These are phyloP conservation scores for Hymenotorrendiella dingleyae DNA, from an alignment of 2,329 filamentous ascomycete species.

Conservation along the genomic window DNA sequence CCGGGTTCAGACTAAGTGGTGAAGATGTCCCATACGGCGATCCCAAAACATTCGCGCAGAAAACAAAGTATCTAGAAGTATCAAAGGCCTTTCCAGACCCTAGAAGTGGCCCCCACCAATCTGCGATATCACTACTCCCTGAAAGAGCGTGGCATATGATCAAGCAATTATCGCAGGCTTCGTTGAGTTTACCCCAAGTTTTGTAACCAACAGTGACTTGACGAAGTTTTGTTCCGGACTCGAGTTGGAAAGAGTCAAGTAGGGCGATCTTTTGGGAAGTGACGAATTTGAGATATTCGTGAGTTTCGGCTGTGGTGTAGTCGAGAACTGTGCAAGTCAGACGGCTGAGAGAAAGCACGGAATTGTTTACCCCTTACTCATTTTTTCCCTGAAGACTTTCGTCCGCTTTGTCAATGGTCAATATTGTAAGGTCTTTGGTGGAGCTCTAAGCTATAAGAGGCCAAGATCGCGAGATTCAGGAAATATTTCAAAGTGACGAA, in stretches of 20 bases:
- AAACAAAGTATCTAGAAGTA: conserved; percentile 70
- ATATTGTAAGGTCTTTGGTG: no score
- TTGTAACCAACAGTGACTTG: conserved; percentile 68
- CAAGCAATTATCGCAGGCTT: conserved; percentile 55
- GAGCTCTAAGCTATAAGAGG: no score
- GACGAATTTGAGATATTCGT: conserved; percentile 1
- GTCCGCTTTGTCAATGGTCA: no score
- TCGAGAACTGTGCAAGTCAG: not conserved
- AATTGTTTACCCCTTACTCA: no score
- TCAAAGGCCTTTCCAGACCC: conserved; percentile 45
- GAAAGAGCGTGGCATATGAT: conserved; percentile 75
- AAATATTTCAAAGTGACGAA: no score
- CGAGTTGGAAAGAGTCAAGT: conserved; percentile 79
- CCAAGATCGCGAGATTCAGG: no score
- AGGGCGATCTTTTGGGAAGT: conserved; percentile 67
- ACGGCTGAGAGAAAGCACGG: no score
- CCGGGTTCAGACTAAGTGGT: conserved; percentile 70
- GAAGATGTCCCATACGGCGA: conserved; percentile 77
- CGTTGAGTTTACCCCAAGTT: conserved; percentile 51
- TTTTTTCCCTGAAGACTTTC: no score
- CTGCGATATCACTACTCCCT: conserved; percentile 72
- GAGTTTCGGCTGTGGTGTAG: not conserved
- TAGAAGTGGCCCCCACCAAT: conserved; percentile 80
- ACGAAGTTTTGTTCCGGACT: conserved; percentile 76
- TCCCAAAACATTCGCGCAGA: conserved; percentile 76